Base-by-base conservation (phyloP, 2,329 filamentous ascomycete species). In the Exophiala sp. region DNA sequence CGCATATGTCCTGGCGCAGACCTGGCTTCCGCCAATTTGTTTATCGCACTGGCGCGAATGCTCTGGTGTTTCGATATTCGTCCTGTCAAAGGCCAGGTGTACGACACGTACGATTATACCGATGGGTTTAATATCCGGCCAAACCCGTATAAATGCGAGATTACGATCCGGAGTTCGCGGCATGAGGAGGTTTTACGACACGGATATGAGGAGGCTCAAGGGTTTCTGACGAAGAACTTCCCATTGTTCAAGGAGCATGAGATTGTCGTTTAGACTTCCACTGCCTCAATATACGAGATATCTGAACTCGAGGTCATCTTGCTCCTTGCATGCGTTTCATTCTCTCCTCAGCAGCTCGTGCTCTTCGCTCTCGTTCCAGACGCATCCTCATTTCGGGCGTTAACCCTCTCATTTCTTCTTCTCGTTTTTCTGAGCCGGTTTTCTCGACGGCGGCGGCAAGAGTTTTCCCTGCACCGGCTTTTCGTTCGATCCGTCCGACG, bases 321-420 rank as follows among this genome's bases (percentile, higher is more conserved):
- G 47, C 45, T 5, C 52, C 73, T 64, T 83, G 80, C 80, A 90
- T 77, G 65, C 80, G 79, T 72, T 80, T 84, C 55, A 96, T 79
- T 66, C 92, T 83, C 74, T 92, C 91, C 72, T 97, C 94, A 0
- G 91, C 92, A 7, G 94, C 94, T 64, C 92, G 83, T 3, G 94
- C 94, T 66, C 92, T 86, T 63, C 91, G 79, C 73, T 99, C 94
- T 63, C 94, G 78, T 70, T 97, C 94, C 50, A 97, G 71, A 68
- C 82, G 84, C 81, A 85, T 82, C 68, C 85, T 83, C 82, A 94
- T 91, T 73, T 97, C 92, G 0, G 89, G 85, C 39, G 89, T 95
- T 74, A 97, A 77, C 0, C 92, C 91, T 59, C 89, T 83, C 45
- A 81, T 81, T 70, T 96, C 91, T 66, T 95, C 90, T 66, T 92